Conservation (phyloP, 352 stramenopile species). For the Phytophthora macrochlamydospora region DNA sequence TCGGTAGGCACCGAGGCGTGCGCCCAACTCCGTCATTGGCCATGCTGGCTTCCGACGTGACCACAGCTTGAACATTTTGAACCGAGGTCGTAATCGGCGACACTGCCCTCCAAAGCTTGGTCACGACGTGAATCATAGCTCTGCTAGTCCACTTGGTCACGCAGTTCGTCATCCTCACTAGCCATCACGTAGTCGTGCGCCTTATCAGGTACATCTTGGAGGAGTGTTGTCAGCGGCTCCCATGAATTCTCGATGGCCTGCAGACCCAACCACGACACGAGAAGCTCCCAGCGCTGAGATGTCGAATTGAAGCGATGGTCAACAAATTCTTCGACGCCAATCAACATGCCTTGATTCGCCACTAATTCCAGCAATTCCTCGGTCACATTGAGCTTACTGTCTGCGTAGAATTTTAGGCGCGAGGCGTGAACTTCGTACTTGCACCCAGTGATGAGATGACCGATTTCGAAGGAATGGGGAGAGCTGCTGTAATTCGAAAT, state of each 20-base stretch:
- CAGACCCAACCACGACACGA: constrained; percentile 1
- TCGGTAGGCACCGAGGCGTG: no score
- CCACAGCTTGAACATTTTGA: no score
- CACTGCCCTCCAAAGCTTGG: not conserved
- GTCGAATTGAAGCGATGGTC: constrained; percentile 1
- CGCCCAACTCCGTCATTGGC: no score
- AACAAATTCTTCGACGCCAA: constrained; percentile 7
- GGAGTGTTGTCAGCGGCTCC: not conserved
- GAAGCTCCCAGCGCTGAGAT: not conserved
- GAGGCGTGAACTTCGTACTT: constrained; percentile 11
- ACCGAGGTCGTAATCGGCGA: not conserved
- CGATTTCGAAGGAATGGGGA: constrained; percentile 14
- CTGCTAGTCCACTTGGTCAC: not conserved
- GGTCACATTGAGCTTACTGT: constrained; percentile 2
- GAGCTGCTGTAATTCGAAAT: constrained; percentile 8
- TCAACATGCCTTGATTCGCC: constrained; percentile 2
- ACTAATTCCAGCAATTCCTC: constrained; percentile 9
- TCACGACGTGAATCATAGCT: no score
- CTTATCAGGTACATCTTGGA: constrained; percentile 4
- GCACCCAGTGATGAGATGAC: constrained; percentile 9
- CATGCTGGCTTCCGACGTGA: no score
- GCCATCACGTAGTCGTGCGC: constrained; percentile 1
- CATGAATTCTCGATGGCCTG: constrained; percentile 3
- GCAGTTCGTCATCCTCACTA: not conserved
- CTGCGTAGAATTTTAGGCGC: not conserved